phyloP scores from a whole-genome alignment of 129 eudicot species.

The Smallanthus sonchifolius region DNA sequence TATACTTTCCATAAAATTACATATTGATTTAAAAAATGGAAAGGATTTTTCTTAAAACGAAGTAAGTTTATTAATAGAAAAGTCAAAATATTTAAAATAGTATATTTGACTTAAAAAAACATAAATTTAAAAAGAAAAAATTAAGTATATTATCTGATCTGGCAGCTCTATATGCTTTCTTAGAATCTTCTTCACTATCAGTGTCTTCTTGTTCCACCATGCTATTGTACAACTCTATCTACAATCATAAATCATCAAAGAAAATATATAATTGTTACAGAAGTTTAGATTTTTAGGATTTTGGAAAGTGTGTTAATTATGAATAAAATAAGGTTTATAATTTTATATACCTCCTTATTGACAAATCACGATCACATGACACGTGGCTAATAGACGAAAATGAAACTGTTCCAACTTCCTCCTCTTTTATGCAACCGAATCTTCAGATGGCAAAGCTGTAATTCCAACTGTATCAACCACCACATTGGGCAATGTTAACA shows the following conservation, averaged over 20 bases:
- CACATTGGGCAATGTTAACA: conserved; percentile 94
- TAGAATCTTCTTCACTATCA: conserved; percentile 40
- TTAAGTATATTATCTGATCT: conserved; percentile 28
- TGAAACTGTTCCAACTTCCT: conserved; percentile 67
- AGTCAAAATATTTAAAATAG: too few relatives aligned
- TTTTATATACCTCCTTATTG: conserved; percentile 69
- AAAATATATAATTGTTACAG: background rate
- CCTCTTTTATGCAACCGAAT: conserved; percentile 80
- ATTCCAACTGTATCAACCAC: conserved; percentile 91
- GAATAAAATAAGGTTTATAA: background rate
- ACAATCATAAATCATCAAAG: background rate
- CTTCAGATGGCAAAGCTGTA: conserved; percentile 86
- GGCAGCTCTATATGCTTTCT: conserved; percentile 77
- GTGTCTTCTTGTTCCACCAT: conserved; percentile 77
- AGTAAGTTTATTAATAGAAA: too few relatives aligned
- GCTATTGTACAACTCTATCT: conserved; percentile 77
- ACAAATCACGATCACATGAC: conserved; percentile 88
- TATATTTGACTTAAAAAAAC: too few relatives aligned
- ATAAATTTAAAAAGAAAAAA: too few relatives aligned
- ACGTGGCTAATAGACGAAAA: conserved; percentile 85
- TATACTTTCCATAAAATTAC: too few relatives aligned
- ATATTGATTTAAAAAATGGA: too few relatives aligned
- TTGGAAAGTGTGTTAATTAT: background rate
- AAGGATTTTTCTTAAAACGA: too few relatives aligned
- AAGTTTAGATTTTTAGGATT: background rate